These are phyloP conservation scores for Phragmites australis DNA, from an alignment of 176 grass and related monocot genomes.

Conservation along the genomic window DNA sequence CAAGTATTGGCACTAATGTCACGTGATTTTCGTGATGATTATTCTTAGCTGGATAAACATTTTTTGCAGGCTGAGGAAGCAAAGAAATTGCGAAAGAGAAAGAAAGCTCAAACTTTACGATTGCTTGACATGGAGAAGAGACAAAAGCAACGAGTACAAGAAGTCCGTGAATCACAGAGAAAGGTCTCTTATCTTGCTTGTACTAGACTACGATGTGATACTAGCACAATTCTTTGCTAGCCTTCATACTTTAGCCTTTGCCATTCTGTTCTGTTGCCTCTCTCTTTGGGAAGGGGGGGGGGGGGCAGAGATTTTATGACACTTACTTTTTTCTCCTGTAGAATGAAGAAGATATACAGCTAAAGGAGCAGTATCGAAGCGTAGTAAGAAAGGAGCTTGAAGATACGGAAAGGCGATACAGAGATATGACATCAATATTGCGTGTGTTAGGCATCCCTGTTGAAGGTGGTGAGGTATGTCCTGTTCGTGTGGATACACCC, in stretches of 20 bases:
- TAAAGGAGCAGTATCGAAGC: conserved; percentile 67
- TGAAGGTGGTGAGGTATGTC: conserved; percentile 67
- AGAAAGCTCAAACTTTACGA: conserved; percentile 67
- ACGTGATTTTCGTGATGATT: neutral
- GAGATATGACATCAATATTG: conserved; percentile 73
- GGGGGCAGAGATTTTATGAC: neutral
- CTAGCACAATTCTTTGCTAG: neutral
- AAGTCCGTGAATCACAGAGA: conserved; percentile 82
- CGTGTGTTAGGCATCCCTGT: conserved; percentile 62
- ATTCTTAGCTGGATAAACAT: conserved; percentile 8
- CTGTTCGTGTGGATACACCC: neutral
- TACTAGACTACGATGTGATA: conserved; percentile 1
- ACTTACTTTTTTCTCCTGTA: conserved; percentile 45
- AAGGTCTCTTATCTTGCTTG: conserved; percentile 52
- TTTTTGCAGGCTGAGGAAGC: conserved; percentile 77
- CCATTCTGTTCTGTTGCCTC: neutral
- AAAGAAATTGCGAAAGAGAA: conserved; percentile 76
- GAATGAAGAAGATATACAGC: conserved; percentile 79
- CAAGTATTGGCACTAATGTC: neutral
- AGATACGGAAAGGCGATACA: conserved; percentile 57
- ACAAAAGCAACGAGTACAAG: conserved; percentile 92
- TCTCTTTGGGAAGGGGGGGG: neutral
- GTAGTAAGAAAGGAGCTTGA: conserved; percentile 76
- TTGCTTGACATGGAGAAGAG: conserved; percentile 81
- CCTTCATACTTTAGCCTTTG: neutral